A percentile compares a stretch with the other conserved stretches of the same genome.
Evolutionary conservation across 1,139 yeast species (phyloP).

Genomic region (Scheffersomyces illinoinensis): DNA sequence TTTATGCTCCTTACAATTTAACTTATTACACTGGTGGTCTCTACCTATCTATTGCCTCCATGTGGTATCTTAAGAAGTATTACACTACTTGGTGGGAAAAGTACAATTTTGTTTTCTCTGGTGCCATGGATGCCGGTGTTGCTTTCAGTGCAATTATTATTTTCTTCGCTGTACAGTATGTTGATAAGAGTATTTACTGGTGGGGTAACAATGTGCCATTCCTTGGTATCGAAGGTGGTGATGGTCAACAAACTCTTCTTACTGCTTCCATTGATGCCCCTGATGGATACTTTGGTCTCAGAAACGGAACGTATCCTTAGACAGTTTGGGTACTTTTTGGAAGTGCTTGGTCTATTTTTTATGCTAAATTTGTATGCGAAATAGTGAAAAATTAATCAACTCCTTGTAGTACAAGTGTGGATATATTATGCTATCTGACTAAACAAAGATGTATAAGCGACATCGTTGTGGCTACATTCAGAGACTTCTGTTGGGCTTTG

Average conservation of each 20-base stretch:
- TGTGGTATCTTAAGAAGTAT: conserved; percentile 47
- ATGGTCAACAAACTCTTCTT: conserved; percentile 1
- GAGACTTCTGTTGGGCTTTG: neutral
- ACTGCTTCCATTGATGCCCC: conserved; percentile 16
- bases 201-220: conserved; percentile 55
- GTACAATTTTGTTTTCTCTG: conserved; percentile 7
- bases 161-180: conserved; percentile 52
- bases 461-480: too few relatives aligned
- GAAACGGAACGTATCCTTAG: conserved; percentile 9
- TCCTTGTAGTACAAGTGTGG: too few relatives aligned
- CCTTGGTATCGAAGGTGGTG: conserved; percentile 44
- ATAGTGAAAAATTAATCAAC: neutral
- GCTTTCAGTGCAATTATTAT: conserved; percentile 9
- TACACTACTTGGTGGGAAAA: conserved; percentile 35
- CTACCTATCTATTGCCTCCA: conserved; percentile 46
- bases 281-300: conserved; percentile 19
- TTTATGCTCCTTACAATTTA: conserved; percentile 53
- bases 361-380: neutral
- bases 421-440: too few relatives aligned
- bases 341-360: neutral
- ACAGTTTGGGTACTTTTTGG: neutral
- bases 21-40: conserved; percentile 52
- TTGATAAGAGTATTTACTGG: conserved; percentile 42
- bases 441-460: too few relatives aligned
- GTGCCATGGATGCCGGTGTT: conserved; percentile 9